Evolutionary conservation across 305 asterid genomes (phyloP).

Genomic region (Solanum hybrid): DNA sequence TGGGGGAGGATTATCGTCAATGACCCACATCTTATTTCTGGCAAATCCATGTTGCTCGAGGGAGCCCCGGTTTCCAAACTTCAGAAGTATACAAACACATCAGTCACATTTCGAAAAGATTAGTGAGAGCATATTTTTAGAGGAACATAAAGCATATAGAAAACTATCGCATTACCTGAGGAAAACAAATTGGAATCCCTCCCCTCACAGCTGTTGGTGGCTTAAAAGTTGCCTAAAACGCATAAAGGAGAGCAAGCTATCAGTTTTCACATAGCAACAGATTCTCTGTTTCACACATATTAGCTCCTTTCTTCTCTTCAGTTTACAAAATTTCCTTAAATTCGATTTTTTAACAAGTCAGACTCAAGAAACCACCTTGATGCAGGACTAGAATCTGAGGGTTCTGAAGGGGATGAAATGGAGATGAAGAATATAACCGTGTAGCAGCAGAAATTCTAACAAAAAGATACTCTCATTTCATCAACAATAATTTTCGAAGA

Average conservation of each 20-base stretch:
- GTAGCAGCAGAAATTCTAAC: neutral
- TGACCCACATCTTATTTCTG: conserved; percentile 52
- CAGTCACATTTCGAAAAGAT: neutral
- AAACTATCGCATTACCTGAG: conserved; percentile 30
- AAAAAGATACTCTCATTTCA: neutral
- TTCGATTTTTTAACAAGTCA: neutral
- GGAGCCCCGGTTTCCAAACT: conserved; percentile 71
- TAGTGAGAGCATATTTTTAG: neutral
- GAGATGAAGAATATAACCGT: neutral
- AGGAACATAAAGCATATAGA: neutral
- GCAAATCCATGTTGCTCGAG: conserved; percentile 86
- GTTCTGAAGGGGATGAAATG: neutral
- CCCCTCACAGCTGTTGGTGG: conserved; percentile 82
- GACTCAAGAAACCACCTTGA: neutral
- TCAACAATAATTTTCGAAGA: neutral
- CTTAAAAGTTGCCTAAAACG: conserved; percentile 52
- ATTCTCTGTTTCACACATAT: neutral
- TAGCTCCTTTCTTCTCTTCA: neutral
- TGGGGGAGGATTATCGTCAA: conserved; percentile 63
- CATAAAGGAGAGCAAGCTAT: neutral
- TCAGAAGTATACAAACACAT: neutral
- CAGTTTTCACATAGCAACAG: neutral
- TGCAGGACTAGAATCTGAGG: neutral
- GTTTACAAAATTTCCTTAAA: neutral
- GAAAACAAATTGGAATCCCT: conserved; percentile 77